phyloP scores from a whole-genome alignment of 768 basidiomycete species.

The Cystobasidium ongulense region DNA sequence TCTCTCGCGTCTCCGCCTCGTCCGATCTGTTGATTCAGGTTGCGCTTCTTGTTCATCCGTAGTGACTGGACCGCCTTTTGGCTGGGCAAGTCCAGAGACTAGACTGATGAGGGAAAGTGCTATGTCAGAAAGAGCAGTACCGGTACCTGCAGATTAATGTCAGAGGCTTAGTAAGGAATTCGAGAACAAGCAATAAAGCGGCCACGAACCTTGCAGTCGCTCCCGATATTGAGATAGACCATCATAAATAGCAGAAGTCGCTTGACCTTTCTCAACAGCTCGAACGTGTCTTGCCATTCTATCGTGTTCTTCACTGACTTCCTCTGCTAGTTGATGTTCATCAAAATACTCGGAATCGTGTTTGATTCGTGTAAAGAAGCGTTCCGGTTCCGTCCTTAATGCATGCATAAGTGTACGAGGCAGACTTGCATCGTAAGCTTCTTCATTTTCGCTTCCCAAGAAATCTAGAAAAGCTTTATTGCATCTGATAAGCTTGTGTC shows the following conservation, averaged over 20 bases:
- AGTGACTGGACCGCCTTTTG: not conserved
- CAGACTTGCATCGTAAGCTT: constrained; percentile 43
- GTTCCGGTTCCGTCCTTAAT: not conserved
- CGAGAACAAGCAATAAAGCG: not conserved
- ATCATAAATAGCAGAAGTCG: not conserved
- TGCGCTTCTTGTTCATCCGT: not conserved
- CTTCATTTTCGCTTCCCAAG: constrained; percentile 64
- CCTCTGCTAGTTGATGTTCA: not conserved
- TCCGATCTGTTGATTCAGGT: not conserved
- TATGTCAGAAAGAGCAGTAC: not conserved
- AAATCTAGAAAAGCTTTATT: constrained; percentile 74
- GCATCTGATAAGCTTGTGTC: constrained; percentile 69
- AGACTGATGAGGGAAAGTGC: not conserved
- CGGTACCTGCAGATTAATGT: not conserved
- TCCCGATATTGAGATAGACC: not conserved
- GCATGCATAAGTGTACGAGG: not conserved
- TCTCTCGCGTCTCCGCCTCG: not conserved
- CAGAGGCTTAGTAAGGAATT: not conserved
- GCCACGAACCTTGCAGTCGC: constrained; percentile 4
- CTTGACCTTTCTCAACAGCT: constrained; percentile 27
- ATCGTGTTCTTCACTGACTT: not conserved
- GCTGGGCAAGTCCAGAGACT: constrained; percentile 14
- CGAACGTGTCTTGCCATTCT: constrained; percentile 15
- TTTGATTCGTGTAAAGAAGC: constrained; percentile 12
- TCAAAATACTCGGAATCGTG: constrained; percentile 20